Base-by-base conservation (phyloP, 306 rosid species). In the Prunus salicina region DNA sequence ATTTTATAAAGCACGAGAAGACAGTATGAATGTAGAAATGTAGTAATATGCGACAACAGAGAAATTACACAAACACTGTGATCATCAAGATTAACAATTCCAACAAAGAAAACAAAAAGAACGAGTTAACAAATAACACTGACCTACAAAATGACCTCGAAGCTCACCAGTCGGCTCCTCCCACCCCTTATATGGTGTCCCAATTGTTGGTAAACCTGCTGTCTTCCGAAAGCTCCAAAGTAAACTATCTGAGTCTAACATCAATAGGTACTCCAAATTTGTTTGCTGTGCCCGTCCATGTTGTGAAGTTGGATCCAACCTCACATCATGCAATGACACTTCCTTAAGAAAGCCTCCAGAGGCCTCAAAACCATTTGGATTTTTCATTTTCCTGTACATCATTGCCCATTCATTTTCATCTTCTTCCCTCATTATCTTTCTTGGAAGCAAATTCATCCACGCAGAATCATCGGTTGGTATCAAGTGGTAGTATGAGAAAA, bases 71-170 rank as follows among this genome's bases (percentile, higher is more conserved):
- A 51, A 52, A 71, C 2, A 2, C 51, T 71, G 7, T 19, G 24
- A 53, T n/a, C n/a, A 69, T 8, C 46, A 52, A 32, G 34, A 20
- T 38, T 16, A 11, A 52, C 15, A 15, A 56, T 58, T 8, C 56
- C 2, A 24, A 32, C 9, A 12, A 12, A 71, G 34, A 53, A 70
- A 53, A 41, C 22, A n/a, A 66, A 66, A 9, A 3, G 16, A 72
- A 78, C 30, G 62, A 32, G 43, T 9, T 24, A 25, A 38, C 16
- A 78, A 15, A 47, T 45, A 56, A 57, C 43, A 55, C 80, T 56
- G 46, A 94, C 97, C 98, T 65, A 94, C 97, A 80, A 90, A 94
- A 84, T 94, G 97, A 38, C 98, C 98, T 14, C 98, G 87, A 34
- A 94, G 96, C 80, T 94, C 98, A 41, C 4, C 0, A 7, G 1